Conservation (phyloP, 2,329 filamentous ascomycete species). For the Ophiostoma perfectum region DNA sequence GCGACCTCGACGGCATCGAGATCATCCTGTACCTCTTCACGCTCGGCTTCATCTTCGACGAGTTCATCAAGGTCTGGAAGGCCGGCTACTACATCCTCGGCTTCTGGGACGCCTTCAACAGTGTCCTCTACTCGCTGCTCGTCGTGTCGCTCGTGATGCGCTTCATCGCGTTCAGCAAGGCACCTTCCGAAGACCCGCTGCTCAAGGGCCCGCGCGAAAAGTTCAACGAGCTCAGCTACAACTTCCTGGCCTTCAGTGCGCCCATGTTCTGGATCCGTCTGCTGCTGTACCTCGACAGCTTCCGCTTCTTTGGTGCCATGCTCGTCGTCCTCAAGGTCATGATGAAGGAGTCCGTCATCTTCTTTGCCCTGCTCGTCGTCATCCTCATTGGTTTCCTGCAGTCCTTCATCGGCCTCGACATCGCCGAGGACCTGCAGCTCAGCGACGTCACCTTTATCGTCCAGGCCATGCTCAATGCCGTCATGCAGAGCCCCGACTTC, state of each 20-base stretch:
- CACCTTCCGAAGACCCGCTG: constrained; percentile 32
- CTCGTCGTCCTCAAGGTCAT: constrained; percentile 91
- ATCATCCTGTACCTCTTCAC: constrained; percentile 86
- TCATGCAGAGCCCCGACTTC: constrained; percentile 92
- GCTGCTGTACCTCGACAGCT: constrained; percentile 84
- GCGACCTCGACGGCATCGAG: constrained; percentile 80
- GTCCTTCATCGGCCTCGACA: constrained; percentile 86
- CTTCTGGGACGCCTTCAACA: constrained; percentile 97
- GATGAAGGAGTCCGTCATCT: constrained; percentile 92
- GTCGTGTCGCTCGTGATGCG: constrained; percentile 73
- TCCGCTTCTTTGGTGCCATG: constrained; percentile 97
- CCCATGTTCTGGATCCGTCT: constrained; percentile 97
- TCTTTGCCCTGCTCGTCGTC: constrained; percentile 84
- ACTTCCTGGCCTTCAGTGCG: constrained; percentile 85
- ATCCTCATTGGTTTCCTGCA: constrained; percentile 86
- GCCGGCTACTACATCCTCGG: constrained; percentile 84
- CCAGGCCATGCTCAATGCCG: constrained; percentile 77
- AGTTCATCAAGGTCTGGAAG: constrained; percentile 85
- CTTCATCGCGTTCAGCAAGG: constrained; percentile 67
- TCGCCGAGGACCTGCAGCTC: constrained; percentile 65
- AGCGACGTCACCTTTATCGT: constrained; percentile 69
- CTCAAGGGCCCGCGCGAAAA: constrained; percentile 45
- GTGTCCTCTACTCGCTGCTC: constrained; percentile 71
- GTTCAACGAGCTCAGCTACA: constrained; percentile 82
- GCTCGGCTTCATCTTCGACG: constrained; percentile 82